Percentiles rank a stretch among this genome's conserved stretches.
Evolutionary conservation across 768 basidiomycete species (phyloP).

Genomic region (Tephrocybe sp.): DNA sequence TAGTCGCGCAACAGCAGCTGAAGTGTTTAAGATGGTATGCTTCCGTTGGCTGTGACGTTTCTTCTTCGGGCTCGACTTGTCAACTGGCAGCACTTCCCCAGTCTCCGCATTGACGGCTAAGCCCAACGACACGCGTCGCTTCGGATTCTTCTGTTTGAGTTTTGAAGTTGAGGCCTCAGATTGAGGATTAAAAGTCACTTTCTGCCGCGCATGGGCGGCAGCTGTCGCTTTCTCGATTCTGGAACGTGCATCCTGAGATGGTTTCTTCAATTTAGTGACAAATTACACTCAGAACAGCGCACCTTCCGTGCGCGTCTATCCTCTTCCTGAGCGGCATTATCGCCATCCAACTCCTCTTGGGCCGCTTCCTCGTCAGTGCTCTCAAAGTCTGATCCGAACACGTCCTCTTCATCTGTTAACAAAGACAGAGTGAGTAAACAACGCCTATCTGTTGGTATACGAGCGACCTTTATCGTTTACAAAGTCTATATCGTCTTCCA

Average conservation of each 20-base stretch:
- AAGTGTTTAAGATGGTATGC: slow-evolving; percentile 72
- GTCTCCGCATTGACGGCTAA: slow-evolving; percentile 59
- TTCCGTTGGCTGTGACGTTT: slow-evolving; percentile 63
- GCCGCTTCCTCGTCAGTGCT: slow-evolving; percentile 77
- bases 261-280: not conserved
- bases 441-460: no score
- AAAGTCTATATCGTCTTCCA: slow-evolving; percentile 78
- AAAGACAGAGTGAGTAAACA: no score
- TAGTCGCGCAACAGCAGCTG: slow-evolving; percentile 62
- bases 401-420: slow-evolving; percentile 81
- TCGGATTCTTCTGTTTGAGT: slow-evolving; percentile 30
- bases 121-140: slow-evolving; percentile 56
- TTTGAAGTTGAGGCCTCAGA: slow-evolving; percentile 26
- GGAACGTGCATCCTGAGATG: slow-evolving; percentile 48
- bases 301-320: slow-evolving; percentile 56
- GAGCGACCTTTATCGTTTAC: slow-evolving; percentile 56
- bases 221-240: slow-evolving; percentile 65
- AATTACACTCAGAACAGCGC: slow-evolving; percentile 3
- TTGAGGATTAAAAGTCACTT: slow-evolving; percentile 67
- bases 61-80: slow-evolving; percentile 21
- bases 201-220: slow-evolving; percentile 65
- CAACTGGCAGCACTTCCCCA: slow-evolving; percentile 49
- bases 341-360: slow-evolving; percentile 56
- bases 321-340: slow-evolving; percentile 59
- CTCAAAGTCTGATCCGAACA: slow-evolving; percentile 83